Evolutionary conservation across 345 rosid species (phyloP), one percentile per base, ranked within the genome.

Genomic region (Citrus maxima): DNA sequence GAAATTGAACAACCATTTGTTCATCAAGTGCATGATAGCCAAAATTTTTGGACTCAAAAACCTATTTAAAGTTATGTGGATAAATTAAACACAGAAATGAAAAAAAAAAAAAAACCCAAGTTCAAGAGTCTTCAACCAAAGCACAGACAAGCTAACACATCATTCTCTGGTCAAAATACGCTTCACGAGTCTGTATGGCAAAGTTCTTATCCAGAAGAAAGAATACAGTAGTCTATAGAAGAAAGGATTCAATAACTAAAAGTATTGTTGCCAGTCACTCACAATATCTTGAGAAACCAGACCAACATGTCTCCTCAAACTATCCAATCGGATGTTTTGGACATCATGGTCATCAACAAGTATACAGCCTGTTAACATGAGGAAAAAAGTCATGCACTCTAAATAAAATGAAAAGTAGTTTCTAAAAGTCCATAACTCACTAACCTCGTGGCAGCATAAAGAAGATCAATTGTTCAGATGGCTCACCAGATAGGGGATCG

Each of bases 271-370:
- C 42, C 54, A 73, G 63, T 72, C 27, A 84, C 94, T 89, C 79
- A 93, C 99, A 75, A 82, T 89, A 85, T 96, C 98, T 84, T 96
- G 99, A 75, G 99, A 96, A 86, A 96, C 99, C 30, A 96, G 86
- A 84, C 97, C 90, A 78, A 95, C 84, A 86, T 92, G 92, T 76
- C 88, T 85, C 88, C 98, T 93, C 88, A 93, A 87, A 84, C 92
- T 90, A 24, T 85, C 90, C 83, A 95, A 79, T 40, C 77, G 84
- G 70, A 95, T 85, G 77, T 82, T 79, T 79, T 87, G 84, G 58
- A 93, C 87, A 74, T 95, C 79, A 66, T 85, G 87, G 75, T 91
- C 83, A 83, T 95, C 98, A 24, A 95, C 58, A 79, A 78, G 88
- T 67, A 93, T 89, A 67, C 83, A 85, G 59, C 99, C 99, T 93